phyloP scores from a whole-genome alignment of 768 basidiomycete genomes.

The Brasilioporus rufonigricans region DNA sequence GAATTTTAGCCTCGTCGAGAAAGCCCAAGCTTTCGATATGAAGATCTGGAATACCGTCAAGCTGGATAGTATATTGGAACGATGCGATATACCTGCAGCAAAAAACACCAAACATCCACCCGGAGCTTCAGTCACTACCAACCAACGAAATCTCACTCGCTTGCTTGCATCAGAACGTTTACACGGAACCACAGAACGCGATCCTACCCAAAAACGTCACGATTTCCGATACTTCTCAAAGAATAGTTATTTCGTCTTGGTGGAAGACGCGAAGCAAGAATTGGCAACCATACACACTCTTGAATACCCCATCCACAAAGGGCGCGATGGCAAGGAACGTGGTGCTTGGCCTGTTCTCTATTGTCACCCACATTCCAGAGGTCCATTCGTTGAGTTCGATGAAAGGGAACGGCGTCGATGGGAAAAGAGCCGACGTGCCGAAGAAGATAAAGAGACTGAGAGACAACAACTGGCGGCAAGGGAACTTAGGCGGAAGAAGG shows the following conservation, averaged over 20 bases:
- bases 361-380: conserved; percentile 70
- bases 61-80: conserved; percentile 67
- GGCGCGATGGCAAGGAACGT: conserved; percentile 49
- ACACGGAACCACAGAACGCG: conserved; percentile 86
- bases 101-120: conserved; percentile 27
- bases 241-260: conserved; percentile 73
- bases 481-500: conserved; percentile 29
- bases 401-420: conserved; percentile 68
- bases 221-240: conserved; percentile 87
- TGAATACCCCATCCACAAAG: conserved; percentile 66
- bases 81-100: conserved; percentile 48
- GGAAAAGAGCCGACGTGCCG: conserved; percentile 50
- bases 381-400: conserved; percentile 75
- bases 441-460: conserved; percentile 37
- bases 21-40: conserved; percentile 68
- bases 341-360: conserved; percentile 82
- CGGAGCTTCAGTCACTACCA: conserved; percentile 31
- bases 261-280: conserved; percentile 87
- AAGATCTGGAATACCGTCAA: conserved; percentile 86
- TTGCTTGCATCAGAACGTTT: conserved; percentile 79
- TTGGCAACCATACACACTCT: conserved; percentile 81
- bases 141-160: conserved; percentile 52
- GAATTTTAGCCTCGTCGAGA: conserved; percentile 53
- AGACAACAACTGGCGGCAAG: conserved; percentile 24
- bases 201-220: conserved; percentile 82